phyloP scores from a whole-genome alignment of 306 rosid species.

The Canavalia gladiata region DNA sequence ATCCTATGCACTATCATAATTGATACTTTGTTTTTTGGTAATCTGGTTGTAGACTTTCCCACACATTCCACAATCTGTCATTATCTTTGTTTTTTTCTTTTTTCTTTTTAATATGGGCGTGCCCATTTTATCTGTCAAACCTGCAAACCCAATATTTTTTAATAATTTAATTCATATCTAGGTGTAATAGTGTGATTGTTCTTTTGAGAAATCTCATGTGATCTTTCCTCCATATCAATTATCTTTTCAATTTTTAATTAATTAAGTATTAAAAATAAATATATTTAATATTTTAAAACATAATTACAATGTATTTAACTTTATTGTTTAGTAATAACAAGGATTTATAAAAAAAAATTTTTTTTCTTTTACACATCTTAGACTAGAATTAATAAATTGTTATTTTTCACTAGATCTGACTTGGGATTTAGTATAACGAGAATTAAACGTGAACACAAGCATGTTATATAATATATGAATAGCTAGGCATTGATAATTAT shows the following conservation, averaged over 20 bases:
- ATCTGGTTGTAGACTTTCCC: neutral
- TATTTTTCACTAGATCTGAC: neutral
- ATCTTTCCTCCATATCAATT: too few species aligned
- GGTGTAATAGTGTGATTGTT: neutral
- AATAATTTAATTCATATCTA: neutral
- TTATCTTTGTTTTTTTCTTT: neutral
- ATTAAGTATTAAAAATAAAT: too few species aligned
- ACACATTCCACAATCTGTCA: neutral
- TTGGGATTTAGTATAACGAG: neutral
- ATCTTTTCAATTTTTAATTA: too few species aligned
- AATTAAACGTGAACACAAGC: neutral
- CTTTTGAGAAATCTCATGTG: too few species aligned
- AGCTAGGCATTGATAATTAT: neutral
- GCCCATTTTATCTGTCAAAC: slow-evolving; percentile 1
- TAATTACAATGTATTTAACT: too few species aligned
- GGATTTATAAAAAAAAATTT: too few species aligned
- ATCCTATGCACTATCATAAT: neutral
- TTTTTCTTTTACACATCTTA: too few species aligned
- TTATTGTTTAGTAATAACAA: too few species aligned
- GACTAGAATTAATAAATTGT: neutral
- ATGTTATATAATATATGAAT: slow-evolving; percentile 5
- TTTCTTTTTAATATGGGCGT: neutral
- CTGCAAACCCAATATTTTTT: neutral
- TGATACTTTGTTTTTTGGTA: neutral
- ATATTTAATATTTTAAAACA: too few species aligned